Evolutionary conservation across 2,329 filamentous ascomycete species (phyloP).

Genomic region (Dothiorella sarmentorum): DNA sequence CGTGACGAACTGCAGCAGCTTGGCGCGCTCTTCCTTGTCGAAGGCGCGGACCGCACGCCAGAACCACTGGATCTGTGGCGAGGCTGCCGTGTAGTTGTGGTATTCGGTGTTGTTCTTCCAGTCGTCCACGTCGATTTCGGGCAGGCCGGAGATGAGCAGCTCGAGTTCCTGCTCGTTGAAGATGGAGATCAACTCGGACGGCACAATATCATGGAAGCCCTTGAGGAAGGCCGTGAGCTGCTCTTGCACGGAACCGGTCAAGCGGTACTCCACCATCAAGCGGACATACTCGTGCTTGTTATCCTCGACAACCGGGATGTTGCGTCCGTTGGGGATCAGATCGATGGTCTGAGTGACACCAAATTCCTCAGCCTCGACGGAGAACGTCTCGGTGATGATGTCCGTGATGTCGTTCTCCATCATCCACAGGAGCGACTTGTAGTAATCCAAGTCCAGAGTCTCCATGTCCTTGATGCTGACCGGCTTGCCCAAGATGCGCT

Average conservation of each 20-base stretch:
- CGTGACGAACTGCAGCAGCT: slow-evolving; percentile 95
- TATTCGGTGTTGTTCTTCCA: slow-evolving; percentile 99
- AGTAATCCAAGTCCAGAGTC: slow-evolving; percentile 95
- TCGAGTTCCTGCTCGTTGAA: slow-evolving; percentile 99
- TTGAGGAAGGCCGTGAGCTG: slow-evolving; percentile 91
- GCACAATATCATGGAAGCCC: slow-evolving; percentile 98
- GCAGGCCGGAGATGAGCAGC: slow-evolving; percentile 90
- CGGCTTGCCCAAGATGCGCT: slow-evolving; percentile 89
- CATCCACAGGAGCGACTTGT: slow-evolving; percentile 98
- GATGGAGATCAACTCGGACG: slow-evolving; percentile 87
- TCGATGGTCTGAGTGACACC: slow-evolving; percentile 85
- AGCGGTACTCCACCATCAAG: slow-evolving; percentile 87
- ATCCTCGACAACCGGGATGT: slow-evolving; percentile 91
- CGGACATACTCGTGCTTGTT: slow-evolving; percentile 99
- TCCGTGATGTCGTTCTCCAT: slow-evolving; percentile 97
- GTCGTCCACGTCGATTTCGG: slow-evolving; percentile 96
- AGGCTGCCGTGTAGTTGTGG: slow-evolving; percentile 92
- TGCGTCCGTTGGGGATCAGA: slow-evolving; percentile 79
- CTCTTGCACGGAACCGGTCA: slow-evolving; percentile 86
- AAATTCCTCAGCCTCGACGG: slow-evolving; percentile 89
- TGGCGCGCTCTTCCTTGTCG: slow-evolving; percentile 97
- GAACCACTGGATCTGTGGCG: slow-evolving; percentile 98
- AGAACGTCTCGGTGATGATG: slow-evolving; percentile 94
- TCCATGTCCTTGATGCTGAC: slow-evolving; percentile 99
- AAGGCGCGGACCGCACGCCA: slow-evolving; percentile 97